Evolutionary conservation across 2,329 filamentous ascomycete genomes (phyloP), one percentile per base, ranked within the genome.

Genomic region (Epichloe hybrida): DNA sequence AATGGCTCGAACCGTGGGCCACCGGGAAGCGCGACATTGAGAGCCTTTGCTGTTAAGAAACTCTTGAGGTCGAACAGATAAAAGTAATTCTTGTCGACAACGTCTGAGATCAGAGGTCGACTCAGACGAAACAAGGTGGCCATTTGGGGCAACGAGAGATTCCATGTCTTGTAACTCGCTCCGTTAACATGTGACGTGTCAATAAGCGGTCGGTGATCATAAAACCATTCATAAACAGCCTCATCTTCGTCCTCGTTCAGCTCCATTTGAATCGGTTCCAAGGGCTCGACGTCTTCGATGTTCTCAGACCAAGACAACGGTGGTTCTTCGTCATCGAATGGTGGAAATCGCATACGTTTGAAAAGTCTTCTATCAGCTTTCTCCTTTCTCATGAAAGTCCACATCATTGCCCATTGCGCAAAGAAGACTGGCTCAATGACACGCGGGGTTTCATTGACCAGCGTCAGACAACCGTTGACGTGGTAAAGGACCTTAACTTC

Each of bases 321-420:
- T 5, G 93, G 94, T 64, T 98, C 93, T 71, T 98, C 93, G 63
- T 98, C 94, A 59, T 98, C 93, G 59, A 98, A 98, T 0, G 94
- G 94, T 17, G 93, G 93, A 61, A 98, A 98, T 59, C 94, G 83
- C 93, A 98, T 98, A 57, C 93, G 83, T 74, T 98, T 98, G 76
- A 98, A 98, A 60, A 97, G 81, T 63, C 91, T 76, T 67, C 93
- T 76, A 62, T 98, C 93, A 63, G 89, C 93, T 76, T 98, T 98
- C 66, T 98, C 93, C 60, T 94, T 86, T 60, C 93, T 83, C 93
- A 98, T 98, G 43, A 86, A 88, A 27, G 95, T 84, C 93, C 93
- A 98, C 93, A 98, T 98, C 50, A 91, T 95, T 12, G 93, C 93
- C 93, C 93, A 98, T 67, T 98, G 93, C 52, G 93, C 93, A 65